Conservation (phyloP, 169 alveolate genomes). For the Neospora caninum region DNA sequence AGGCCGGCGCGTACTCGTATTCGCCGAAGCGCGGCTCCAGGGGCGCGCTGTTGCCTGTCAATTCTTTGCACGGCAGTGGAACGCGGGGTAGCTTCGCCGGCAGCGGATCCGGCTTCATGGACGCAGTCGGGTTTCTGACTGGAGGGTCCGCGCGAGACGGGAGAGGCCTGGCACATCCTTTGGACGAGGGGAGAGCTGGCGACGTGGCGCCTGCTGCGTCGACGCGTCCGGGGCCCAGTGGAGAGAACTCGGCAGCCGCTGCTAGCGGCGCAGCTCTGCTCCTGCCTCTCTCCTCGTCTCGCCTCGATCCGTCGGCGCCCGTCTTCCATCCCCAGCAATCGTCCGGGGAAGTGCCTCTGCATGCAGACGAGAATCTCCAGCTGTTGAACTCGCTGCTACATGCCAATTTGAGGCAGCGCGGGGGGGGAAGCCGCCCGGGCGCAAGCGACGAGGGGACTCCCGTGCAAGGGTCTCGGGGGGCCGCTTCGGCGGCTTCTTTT, state of each 20-base stretch:
- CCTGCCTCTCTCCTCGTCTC: background rate
- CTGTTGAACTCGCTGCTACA: background rate
- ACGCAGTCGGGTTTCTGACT: too few relatives aligned
- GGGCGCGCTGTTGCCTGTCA: too few relatives aligned
- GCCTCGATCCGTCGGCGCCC: background rate
- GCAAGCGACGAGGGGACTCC: background rate
- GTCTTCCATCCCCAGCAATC: background rate
- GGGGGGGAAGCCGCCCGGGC: background rate
- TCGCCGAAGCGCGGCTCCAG: too few relatives aligned
- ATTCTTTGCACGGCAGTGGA: too few relatives aligned
- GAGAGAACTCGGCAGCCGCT: background rate
- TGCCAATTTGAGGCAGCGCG: background rate
- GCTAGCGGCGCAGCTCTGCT: background rate
- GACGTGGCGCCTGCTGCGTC: background rate
- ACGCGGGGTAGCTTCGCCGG: too few relatives aligned
- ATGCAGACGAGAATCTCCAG: background rate
- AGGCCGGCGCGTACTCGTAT: too few relatives aligned
- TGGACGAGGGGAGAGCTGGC: background rate
- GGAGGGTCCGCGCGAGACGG: background rate
- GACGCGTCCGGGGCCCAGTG: background rate
- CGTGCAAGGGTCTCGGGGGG: background rate
- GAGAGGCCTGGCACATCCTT: background rate
- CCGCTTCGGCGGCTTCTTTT: background rate
- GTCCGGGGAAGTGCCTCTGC: background rate
- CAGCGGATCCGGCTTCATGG: too few relatives aligned